A percentile compares a stretch with the other conserved stretches of the same genome.
These are phyloP conservation scores for Podospora pseudopauciseta DNA, from an alignment of 495 filamentous ascomycete genomes.

Conservation along the genomic window DNA sequence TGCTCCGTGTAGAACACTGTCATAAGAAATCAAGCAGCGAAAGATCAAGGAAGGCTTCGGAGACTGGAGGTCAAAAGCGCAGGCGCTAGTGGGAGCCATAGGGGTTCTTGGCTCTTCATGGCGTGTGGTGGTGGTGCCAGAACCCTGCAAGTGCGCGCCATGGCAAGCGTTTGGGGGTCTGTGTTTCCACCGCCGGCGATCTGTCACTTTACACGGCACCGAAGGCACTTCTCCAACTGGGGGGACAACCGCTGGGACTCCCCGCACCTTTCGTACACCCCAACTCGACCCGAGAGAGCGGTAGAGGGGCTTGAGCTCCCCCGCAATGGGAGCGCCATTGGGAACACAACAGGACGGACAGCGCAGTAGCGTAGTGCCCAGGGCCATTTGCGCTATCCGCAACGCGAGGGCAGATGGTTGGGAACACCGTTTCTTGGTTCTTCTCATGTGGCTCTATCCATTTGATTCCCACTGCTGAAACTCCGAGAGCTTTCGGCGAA, in stretches of 20 bases:
- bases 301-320: conserved; percentile 1
- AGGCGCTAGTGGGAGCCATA: background rate
- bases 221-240: background rate
- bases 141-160: background rate
- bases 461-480: background rate
- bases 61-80: background rate
- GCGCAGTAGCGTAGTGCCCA: background rate
- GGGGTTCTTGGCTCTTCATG: background rate
- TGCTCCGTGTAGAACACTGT: background rate
- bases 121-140: background rate
- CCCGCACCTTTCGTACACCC: conserved; percentile 1
- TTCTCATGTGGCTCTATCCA: background rate
- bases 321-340: background rate
- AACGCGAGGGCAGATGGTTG: background rate
- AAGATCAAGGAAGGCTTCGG: background rate
- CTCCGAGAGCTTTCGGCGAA: background rate
- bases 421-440: background rate
- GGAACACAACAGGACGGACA: background rate
- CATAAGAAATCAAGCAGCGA: background rate
- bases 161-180: background rate
- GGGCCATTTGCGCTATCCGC: background rate
- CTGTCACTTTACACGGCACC: background rate
- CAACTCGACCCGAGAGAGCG: conserved; percentile 1
- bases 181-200: background rate
- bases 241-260: background rate